Evolutionary conservation across 2,329 filamentous ascomycete genomes (phyloP), one percentile per base, ranked within the genome.

Genomic region (Xylariales sp.): DNA sequence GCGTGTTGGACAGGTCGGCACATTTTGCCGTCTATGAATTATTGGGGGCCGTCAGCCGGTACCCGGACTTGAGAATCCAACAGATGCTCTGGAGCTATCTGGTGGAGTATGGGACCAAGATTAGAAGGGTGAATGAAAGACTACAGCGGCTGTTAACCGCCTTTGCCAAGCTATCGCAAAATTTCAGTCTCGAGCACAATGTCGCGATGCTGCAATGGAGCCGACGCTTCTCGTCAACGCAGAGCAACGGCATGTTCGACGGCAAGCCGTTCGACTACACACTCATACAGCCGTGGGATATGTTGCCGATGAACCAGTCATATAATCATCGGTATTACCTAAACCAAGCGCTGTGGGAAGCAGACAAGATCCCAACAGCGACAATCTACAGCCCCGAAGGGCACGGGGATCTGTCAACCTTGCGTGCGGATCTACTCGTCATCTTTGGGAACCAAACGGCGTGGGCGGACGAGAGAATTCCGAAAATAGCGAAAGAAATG

Each of bases 241-340:
- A 72, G 39, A 71, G 70, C 39, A 70, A 72, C 50, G 72, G 73
- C 56, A 71, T 54, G n/a, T 74, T 76, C 46, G 75, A 76, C 34
- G 73, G 73, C n/a, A 71, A 70, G 32, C 68, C 72, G 6, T 76
- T 76, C 55, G 75, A 76, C 55, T 76, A 75, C 56, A 75, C 71
- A 12, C 69, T 75, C 61, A 69, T 76, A 12, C 67, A 69, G n/a
- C 75, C 75, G 14, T 76, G 75, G 75, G 75, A 76, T 54, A 65
- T 76, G 18, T 60, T 74, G 2, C 72, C 74, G 9, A 64, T 75
- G 34, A 66, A 71, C 36, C 61, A 66, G 9, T 73, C 73, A 1
- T 75, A 75, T 30, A 23, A 65, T 41, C 75, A 76, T 48, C 69
- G 75, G 9, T 76, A 75, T 43, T 76, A 76, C 55, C 63, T 76